Conservation (phyloP, 257 asterid species). For the Nemophila menziesii region DNA sequence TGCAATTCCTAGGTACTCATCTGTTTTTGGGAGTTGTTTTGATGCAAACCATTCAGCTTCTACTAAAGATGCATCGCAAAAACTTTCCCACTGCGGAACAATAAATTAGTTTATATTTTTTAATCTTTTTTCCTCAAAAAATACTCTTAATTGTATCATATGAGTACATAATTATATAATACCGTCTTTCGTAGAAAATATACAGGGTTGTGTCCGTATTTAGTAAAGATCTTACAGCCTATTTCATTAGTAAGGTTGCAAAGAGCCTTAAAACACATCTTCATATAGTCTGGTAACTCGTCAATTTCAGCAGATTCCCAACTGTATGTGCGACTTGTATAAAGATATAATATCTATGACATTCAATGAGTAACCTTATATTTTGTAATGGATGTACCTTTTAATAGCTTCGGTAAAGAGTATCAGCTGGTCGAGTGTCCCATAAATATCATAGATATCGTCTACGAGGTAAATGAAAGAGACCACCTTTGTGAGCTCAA, state of each 20-base stretch:
- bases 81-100: constrained; percentile 37
- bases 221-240: constrained; percentile 9
- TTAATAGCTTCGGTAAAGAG: constrained; percentile 19
- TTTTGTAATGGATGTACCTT: no score
- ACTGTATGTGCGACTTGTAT: constrained; percentile 10
- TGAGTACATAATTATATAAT: no score
- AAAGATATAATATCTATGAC: neutral
- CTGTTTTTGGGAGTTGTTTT: constrained; percentile 13
- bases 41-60: constrained; percentile 31
- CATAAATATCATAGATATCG: constrained; percentile 32
- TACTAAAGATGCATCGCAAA: constrained; percentile 34
- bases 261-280: constrained; percentile 28
- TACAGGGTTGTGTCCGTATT: constrained; percentile 29
- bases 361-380: no score
- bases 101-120: no score
- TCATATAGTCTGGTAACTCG: constrained; percentile 37
- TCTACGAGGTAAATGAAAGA: constrained; percentile 23
- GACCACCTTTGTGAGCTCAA: constrained; percentile 21
- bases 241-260: constrained; percentile 29
- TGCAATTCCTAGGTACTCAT: constrained; percentile 22
- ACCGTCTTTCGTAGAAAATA: constrained; percentile 5
- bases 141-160: no score
- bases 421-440: constrained; percentile 14
- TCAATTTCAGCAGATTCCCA: constrained; percentile 28
- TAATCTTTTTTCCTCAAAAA: no score